Evolutionary conservation across 495 filamentous ascomycete species (phyloP), one percentile per base, ranked within the genome.

Genomic region (Penicillium desertorum): DNA sequence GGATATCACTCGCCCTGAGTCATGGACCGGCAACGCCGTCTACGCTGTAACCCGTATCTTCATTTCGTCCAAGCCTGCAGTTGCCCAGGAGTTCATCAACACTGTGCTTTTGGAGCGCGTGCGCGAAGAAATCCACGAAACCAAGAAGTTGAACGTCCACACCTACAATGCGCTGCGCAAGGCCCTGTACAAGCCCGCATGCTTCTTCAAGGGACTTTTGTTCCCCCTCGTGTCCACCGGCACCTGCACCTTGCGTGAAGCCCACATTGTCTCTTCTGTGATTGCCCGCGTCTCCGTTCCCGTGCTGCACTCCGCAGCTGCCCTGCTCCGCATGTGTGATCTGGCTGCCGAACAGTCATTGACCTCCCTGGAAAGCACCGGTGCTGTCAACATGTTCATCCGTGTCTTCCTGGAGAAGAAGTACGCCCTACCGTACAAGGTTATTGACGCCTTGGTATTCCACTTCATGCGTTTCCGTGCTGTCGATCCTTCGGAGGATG

Each of bases 131-230:
- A 92, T 90, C 51, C 79, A 82, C 59, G 90, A 94, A 70, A 87
- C 84, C 44, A 92, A 91, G 75, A 96, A 96, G 65, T 78, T 99
- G 43, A 97, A 97, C 58, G 88, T 97, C 1, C 95, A 98, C 74
- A 81, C 96, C 4, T 99, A 96, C 79, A 89, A 91, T 56, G 84
- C 90, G 2, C 77, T 98, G 45, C 96, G 96, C 71, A 96, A 96
- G 67, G 86, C 86, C 3, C 79, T 98, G 9, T 99, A 96, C 79
- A 98, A 97, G 67, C 95, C 94, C 2, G 89, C 91, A 0, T 90
- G 91, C 22, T 99, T 95, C 75, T 98, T 99, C 79, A 97, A 97
- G 71, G 94, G 94, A 1, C 83, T 98, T 59, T 78, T 98, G 6
- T 98, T 98, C 65, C 95, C 95, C 4, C 79, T 98, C 11, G 87